These are phyloP conservation scores for Bretziella fagacearum DNA, from an alignment of 2,329 filamentous ascomycete species.

Conservation along the genomic window DNA sequence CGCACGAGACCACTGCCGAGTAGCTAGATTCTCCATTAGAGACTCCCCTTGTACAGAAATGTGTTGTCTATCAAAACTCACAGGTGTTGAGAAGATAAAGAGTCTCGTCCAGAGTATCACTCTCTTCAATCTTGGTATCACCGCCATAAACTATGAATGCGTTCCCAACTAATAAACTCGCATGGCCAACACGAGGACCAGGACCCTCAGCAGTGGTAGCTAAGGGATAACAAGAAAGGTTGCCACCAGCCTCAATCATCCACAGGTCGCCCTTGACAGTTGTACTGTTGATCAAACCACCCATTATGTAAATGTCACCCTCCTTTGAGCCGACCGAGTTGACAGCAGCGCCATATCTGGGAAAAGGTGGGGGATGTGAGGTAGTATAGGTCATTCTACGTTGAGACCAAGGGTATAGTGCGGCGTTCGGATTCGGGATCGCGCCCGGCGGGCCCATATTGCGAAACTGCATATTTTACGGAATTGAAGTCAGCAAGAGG, in stretches of 20 bases:
- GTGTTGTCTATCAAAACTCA: conserved; percentile 34
- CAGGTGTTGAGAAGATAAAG: conserved; percentile 94
- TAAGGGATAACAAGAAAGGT: conserved; percentile 79
- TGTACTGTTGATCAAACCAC: conserved; percentile 82
- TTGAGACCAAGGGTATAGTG: conserved; percentile 92
- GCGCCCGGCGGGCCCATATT: conserved; percentile 29
- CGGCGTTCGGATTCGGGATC: conserved; percentile 45
- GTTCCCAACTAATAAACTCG: conserved; percentile 88
- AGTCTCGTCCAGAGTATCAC: conserved; percentile 82
- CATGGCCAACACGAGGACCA: conserved; percentile 83
- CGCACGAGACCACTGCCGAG: conserved; percentile 92
- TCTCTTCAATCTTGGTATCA: conserved; percentile 92
- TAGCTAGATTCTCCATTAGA: conserved; percentile 40
- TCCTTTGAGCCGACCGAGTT: conserved; percentile 89
- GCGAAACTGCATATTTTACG: conserved; percentile 32
- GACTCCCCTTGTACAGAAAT: not conserved
- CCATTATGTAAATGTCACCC: conserved; percentile 95
- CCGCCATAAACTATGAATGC: conserved; percentile 98
- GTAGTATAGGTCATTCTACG: conserved; percentile 73
- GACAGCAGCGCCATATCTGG: conserved; percentile 90
- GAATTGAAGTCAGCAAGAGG: no score
- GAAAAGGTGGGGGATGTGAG: conserved; percentile 71
- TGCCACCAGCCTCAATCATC: conserved; percentile 86
- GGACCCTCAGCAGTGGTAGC: conserved; percentile 86
- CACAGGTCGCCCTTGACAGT: conserved; percentile 95